These are phyloP conservation scores for Acidiella bohemica DNA, from an alignment of 495 filamentous ascomycete species.

Conservation along the genomic window DNA sequence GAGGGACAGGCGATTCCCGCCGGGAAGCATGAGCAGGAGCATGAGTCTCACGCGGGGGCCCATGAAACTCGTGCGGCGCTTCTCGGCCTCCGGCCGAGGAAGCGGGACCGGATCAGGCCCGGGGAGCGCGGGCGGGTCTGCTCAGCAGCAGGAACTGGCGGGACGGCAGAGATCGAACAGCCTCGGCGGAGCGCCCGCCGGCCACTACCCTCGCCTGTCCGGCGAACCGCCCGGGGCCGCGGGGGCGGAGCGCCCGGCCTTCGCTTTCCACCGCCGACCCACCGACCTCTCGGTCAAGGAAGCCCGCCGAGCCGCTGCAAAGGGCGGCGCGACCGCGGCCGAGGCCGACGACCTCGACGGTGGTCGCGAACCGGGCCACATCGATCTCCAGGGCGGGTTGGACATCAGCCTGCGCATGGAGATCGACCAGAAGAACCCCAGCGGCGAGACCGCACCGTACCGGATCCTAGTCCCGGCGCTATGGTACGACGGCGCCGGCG, in stretches of 20 bases:
- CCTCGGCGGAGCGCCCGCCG: background rate
- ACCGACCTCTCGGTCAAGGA: conserved; percentile 54
- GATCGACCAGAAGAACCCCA: conserved; percentile 67
- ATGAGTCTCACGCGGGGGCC: conserved; percentile 13
- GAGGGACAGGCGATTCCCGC: conserved; percentile 3
- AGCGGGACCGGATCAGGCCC: conserved; percentile 1
- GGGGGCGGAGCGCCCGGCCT: conserved; percentile 30
- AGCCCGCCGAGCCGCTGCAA: conserved; percentile 27
- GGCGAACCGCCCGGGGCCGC: background rate
- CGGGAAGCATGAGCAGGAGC: conserved; percentile 14
- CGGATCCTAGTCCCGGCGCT: conserved; percentile 72
- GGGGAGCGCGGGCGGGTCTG: background rate
- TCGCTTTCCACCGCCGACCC: conserved; percentile 55
- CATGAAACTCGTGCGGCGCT: conserved; percentile 20
- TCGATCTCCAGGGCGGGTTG: conserved; percentile 65
- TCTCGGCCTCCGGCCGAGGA: conserved; percentile 14
- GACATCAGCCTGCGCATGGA: conserved; percentile 81
- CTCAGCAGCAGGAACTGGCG: background rate
- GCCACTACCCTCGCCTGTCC: too few relatives aligned
- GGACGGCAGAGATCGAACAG: conserved; percentile 6
- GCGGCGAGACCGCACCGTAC: conserved; percentile 80
- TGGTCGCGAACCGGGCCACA: conserved; percentile 20
- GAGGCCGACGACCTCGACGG: conserved; percentile 23
- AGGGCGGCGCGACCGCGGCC: conserved; percentile 13
- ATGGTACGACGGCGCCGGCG: conserved; percentile 31